Evolutionary conservation across 768 basidiomycete genomes (phyloP).

Genomic region (Pleurotus sapidus): DNA sequence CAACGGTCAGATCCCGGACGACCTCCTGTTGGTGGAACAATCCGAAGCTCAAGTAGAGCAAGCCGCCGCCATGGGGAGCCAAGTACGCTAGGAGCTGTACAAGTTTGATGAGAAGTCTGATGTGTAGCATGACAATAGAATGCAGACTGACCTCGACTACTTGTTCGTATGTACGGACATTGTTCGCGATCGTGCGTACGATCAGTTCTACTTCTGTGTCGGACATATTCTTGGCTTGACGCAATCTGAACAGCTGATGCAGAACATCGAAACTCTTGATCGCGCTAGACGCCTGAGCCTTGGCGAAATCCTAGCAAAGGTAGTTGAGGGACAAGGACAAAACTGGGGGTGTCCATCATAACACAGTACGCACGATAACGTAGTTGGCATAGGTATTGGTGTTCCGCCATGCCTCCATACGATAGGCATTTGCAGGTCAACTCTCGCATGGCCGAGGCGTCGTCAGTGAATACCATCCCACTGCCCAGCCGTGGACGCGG

Average conservation of each 20-base stretch:
- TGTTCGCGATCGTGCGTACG: constrained; percentile 68
- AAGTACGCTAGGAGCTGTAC: constrained; percentile 75
- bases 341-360: no score
- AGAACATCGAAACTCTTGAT: constrained; percentile 81
- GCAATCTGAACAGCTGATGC: constrained; percentile 83
- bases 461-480: constrained; percentile 79
- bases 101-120: neutral
- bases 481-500: constrained; percentile 62
- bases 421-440: constrained; percentile 69
- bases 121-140: neutral
- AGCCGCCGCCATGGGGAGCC: constrained; percentile 75
- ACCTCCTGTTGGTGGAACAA: constrained; percentile 84
- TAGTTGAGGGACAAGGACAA: neutral
- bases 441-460: constrained; percentile 62
- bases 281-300: constrained; percentile 46
- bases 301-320: constrained; percentile 62
- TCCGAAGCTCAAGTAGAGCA: constrained; percentile 84
- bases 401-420: constrained; percentile 92
- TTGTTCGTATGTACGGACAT: constrained; percentile 80
- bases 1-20: constrained; percentile 77
- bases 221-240: constrained; percentile 66
- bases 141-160: constrained; percentile 69
- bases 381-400: constrained; percentile 79
- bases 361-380: constrained; percentile 46
- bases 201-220: constrained; percentile 77